A percentile compares a stretch with the other conserved stretches of the same genome.
phyloP scores from a whole-genome alignment of 768 basidiomycete species.

The Porpolomopsis calyptriformis region DNA sequence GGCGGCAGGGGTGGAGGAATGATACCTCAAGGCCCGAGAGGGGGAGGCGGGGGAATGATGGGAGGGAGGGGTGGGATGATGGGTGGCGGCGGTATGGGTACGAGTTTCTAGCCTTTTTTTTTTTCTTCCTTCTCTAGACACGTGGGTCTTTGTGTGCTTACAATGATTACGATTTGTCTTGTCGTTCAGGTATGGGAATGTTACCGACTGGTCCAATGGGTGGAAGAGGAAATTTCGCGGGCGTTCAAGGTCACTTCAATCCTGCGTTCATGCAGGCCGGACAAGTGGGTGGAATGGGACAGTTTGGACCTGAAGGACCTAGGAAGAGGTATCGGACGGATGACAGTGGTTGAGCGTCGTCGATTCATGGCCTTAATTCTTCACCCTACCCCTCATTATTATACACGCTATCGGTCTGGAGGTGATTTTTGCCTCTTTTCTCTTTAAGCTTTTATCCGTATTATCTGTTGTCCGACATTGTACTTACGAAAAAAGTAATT shows the following conservation, averaged over 20 bases:
- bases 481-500: neutral
- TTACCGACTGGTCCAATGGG: conserved; percentile 33
- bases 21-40: conserved; percentile 41
- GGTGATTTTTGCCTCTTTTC: no score
- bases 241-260: conserved; percentile 56
- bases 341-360: conserved; percentile 28
- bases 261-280: conserved; percentile 56
- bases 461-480: neutral
- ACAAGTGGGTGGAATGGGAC: conserved; percentile 24
- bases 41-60: conserved; percentile 39
- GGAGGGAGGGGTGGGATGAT: conserved; percentile 45
- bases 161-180: conserved; percentile 15
- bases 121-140: conserved; percentile 14
- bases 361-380: neutral
- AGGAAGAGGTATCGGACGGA: conserved; percentile 48
- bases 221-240: conserved; percentile 34
- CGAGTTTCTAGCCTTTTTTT: conserved; percentile 31
- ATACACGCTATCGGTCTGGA: no score
- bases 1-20: conserved; percentile 24
- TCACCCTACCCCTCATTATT: neutral
- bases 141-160: conserved; percentile 31
- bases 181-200: conserved; percentile 41
- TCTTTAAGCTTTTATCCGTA: neutral
- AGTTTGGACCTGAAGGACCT: conserved; percentile 34
- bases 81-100: conserved; percentile 57